Percentiles rank a stretch among this genome's conserved stretches.
These are phyloP conservation scores for Canavalia gladiata DNA, from an alignment of 306 rosid species.

Conservation along the genomic window DNA sequence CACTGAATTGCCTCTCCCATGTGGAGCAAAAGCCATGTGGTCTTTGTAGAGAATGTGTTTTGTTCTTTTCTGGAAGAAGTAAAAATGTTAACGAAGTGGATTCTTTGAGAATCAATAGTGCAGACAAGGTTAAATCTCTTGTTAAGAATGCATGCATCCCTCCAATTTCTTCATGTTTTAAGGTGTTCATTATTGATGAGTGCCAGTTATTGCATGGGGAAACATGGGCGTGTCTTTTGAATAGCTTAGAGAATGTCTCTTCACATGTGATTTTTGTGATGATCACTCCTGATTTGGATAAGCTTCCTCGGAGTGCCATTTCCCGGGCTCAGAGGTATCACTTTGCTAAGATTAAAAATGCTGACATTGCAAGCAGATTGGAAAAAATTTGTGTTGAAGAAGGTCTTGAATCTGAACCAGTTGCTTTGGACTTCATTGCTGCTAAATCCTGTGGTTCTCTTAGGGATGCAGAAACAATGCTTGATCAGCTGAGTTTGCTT, in stretches of 20 bases:
- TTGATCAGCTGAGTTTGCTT: slow-evolving; percentile 92
- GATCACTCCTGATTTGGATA: slow-evolving; percentile 80
- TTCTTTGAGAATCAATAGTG: slow-evolving; percentile 70
- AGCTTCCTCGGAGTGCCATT: slow-evolving; percentile 73
- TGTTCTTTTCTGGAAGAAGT: slow-evolving; percentile 77
- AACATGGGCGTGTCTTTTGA: slow-evolving; percentile 76
- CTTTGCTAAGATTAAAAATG: slow-evolving; percentile 79
- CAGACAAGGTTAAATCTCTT: slow-evolving; percentile 71
- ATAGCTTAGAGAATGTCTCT: slow-evolving; percentile 68
- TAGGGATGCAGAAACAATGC: slow-evolving; percentile 94
- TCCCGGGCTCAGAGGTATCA: slow-evolving; percentile 82
- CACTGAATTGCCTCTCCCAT: slow-evolving; percentile 79
- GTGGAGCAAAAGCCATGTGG: slow-evolving; percentile 81
- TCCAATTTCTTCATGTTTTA: slow-evolving; percentile 70
- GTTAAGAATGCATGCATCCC: slow-evolving; percentile 65
- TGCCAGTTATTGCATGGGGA: slow-evolving; percentile 77
- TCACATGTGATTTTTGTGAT: slow-evolving; percentile 79
- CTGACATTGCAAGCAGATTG: slow-evolving; percentile 75
- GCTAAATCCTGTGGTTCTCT: slow-evolving; percentile 83
- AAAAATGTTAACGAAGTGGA: slow-evolving; percentile 85
- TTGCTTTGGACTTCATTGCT: slow-evolving; percentile 74
- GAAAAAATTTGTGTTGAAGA: slow-evolving; percentile 68
- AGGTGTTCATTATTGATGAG: slow-evolving; percentile 87
- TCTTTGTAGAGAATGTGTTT: slow-evolving; percentile 73
- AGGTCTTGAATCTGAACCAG: slow-evolving; percentile 75